A percentile compares a stretch with the other conserved stretches of the same genome.
Evolutionary conservation across 495 filamentous ascomycete species (phyloP).

Genomic region (Penicillium arizonense): DNA sequence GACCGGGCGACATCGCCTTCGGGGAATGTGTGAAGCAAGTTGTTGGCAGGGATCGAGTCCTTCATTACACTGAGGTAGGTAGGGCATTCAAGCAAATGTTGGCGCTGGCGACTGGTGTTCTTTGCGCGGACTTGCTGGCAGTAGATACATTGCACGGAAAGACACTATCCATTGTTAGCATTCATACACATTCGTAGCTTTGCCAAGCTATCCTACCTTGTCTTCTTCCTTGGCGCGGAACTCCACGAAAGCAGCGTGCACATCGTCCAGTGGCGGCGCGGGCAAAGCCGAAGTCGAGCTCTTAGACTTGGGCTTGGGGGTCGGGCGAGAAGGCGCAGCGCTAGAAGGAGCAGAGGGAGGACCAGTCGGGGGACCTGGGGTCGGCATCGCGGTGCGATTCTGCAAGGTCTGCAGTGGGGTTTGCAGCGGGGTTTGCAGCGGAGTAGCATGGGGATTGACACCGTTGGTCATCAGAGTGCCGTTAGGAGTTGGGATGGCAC

Average conservation of each 20-base stretch:
- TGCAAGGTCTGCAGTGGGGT: constrained; percentile 43
- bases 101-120: constrained; percentile 55
- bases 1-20: constrained; percentile 53
- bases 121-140: constrained; percentile 58
- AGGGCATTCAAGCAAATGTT: constrained; percentile 54
- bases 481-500: constrained; percentile 38
- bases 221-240: constrained; percentile 59
- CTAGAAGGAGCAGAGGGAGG: constrained; percentile 31
- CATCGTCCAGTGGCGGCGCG: constrained; percentile 49
- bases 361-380: constrained; percentile 32
- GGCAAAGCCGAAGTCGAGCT: constrained; percentile 37
- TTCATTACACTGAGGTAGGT: constrained; percentile 58
- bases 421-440: constrained; percentile 45
- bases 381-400: constrained; percentile 38
- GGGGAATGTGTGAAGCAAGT: constrained; percentile 54
- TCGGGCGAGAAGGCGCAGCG: constrained; percentile 32
- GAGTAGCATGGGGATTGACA: constrained; percentile 44
- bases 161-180: constrained; percentile 36
- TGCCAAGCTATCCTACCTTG: constrained; percentile 38
- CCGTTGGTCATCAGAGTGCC: constrained; percentile 46
- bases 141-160: constrained; percentile 58
- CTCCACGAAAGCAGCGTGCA: constrained; percentile 55
- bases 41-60: constrained; percentile 57
- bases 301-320: constrained; percentile 46
- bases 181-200: background rate